Percentiles rank a stretch among this genome's conserved stretches.
Evolutionary conservation across 208 protist genomes (phyloP).

Genomic region (Crithidia expoeki): DNA sequence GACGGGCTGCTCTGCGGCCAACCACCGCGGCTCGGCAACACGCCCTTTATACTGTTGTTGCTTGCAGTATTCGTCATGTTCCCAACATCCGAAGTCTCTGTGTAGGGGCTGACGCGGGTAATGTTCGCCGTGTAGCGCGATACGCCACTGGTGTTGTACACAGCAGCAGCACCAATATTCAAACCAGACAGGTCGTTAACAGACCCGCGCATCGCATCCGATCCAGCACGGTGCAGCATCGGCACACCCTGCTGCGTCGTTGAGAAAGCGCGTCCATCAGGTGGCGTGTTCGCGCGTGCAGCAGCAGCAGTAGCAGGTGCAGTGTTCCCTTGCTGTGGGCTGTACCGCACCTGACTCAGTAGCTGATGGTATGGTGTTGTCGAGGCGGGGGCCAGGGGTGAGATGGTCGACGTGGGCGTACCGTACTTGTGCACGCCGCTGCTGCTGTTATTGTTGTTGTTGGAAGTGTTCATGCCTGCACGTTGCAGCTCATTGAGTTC

Average conservation of each 20-base stretch:
- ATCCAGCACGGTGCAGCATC: not conserved
- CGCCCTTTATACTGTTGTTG: not conserved
- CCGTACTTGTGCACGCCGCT: not conserved
- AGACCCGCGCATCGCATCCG: not conserved
- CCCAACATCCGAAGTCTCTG: not conserved
- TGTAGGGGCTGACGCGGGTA: not conserved
- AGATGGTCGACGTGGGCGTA: constrained; percentile 10
- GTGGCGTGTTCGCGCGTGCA: constrained; percentile 22
- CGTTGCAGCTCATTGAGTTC: constrained; percentile 30
- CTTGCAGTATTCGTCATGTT: no score
- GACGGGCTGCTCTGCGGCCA: constrained; percentile 3
- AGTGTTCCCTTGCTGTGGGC: constrained; percentile 16
- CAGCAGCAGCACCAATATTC: not conserved
- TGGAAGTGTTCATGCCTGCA: not conserved
- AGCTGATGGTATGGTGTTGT: constrained; percentile 33
- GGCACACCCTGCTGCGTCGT: not conserved
- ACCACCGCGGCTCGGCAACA: not conserved
- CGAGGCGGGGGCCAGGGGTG: constrained; percentile 19
- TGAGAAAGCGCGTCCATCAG: not conserved
- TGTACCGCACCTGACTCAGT: constrained; percentile 31
- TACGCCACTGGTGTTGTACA: not conserved
- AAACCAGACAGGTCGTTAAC: no score
- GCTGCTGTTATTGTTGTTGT: not conserved
- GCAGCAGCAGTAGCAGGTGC: not conserved
- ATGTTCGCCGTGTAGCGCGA: constrained; percentile 26